Base-by-base conservation (phyloP, 1,284 basidiomycete species). In the Inonotus obliquus region DNA sequence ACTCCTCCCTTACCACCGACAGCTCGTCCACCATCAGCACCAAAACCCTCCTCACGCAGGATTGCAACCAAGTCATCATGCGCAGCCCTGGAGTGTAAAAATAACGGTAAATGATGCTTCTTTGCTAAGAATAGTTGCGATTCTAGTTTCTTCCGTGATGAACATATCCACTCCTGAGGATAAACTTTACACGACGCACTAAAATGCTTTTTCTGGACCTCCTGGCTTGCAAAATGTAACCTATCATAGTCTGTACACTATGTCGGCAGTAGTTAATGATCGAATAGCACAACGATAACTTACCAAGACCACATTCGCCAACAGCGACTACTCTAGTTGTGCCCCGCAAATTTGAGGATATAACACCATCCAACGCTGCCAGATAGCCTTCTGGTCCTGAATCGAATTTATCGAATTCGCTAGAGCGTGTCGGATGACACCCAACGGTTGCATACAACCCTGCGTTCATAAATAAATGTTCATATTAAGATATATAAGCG, bases 291-390 rank as follows among this genome's bases (percentile, higher is more conserved):
- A 6, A 14, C 13, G 51, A 1, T 4, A n/a, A 64, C 77, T 47
- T 66, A 91, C 90, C 90, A 39, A 96, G 75, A 10, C 94, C 94
- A 67, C 93, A 92, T 75, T 96, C 94, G 17, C 94, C 94, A 1
- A 96, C 75, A 0, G 91, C 91, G 7, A 93, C 86, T 17, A 85
- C 83, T 55, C 86, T 77, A 29, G 84, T 85, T 62, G 73, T 76
- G 0, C 83, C 83, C 5, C 76, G 76, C 14, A 84, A 70, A 73
- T 89, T 81, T n/a, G 72, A 67, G 17, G 70, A 71, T 25, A 93
- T 81, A 1, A 92, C 68, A 13, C 76, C 70, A 63, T 86, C 84
- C 21, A 94, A 74, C 11, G 79, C 83, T 13, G 74, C 65, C 6
- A 94, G 72, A 69, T 94, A 96, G 2, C 76, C 86, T 0, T 81